Conservation (phyloP, 257 asterid species). For the Eucommia ulmoides region DNA sequence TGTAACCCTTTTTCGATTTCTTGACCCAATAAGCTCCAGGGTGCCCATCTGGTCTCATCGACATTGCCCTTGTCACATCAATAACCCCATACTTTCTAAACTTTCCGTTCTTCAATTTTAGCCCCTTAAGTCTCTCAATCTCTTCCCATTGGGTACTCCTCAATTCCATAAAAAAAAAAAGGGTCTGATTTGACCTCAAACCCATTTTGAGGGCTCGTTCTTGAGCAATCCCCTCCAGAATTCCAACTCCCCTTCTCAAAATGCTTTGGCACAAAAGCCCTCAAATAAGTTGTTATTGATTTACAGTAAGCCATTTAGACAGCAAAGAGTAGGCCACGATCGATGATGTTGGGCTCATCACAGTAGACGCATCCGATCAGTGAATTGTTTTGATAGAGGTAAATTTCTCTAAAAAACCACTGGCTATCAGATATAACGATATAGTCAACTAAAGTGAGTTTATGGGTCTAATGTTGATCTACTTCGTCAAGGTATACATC, state of each 20-base stretch:
- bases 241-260: slow-evolving; percentile 45
- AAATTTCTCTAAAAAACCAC: slow-evolving; percentile 35
- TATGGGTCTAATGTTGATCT: slow-evolving; percentile 27
- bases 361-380: slow-evolving; percentile 6
- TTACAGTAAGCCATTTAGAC: slow-evolving; percentile 10
- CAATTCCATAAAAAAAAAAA: background rate
- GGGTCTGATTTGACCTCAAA: background rate
- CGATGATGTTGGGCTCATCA: background rate
- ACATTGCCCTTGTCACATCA: slow-evolving; percentile 32
- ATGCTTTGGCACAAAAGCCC: slow-evolving; percentile 41
- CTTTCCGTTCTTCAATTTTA: background rate
- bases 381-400: slow-evolving; percentile 18
- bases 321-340: background rate
- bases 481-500: slow-evolving; percentile 27
- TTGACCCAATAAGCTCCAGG: slow-evolving; percentile 30
- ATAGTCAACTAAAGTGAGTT: slow-evolving; percentile 29
- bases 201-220: slow-evolving; percentile 17
- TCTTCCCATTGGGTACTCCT: slow-evolving; percentile 21
- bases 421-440: slow-evolving; percentile 33
- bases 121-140: slow-evolving; percentile 13
- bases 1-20: slow-evolving; percentile 25
- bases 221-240: slow-evolving; percentile 35
- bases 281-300: slow-evolving; percentile 16
- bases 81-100: slow-evolving; percentile 21
- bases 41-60: slow-evolving; percentile 36